Evolutionary conservation across 441 rosid species (phyloP).

Genomic region (Monsonia emarginata): DNA sequence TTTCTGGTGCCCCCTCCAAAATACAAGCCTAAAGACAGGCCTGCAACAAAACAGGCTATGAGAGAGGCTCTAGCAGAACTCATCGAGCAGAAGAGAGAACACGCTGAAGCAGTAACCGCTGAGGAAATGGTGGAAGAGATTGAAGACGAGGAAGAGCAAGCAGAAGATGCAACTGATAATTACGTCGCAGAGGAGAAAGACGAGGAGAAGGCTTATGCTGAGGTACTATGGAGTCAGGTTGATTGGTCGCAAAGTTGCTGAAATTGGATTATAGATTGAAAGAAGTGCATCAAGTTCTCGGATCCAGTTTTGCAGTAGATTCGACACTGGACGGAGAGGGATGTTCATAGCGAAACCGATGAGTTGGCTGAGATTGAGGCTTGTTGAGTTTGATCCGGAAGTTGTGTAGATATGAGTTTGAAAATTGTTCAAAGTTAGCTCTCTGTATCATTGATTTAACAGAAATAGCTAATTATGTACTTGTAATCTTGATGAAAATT

Average conservation of each 20-base stretch:
- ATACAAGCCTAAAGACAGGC: constrained; percentile 52
- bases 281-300: no score
- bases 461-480: no score
- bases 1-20: constrained; percentile 72
- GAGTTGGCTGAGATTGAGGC: no score
- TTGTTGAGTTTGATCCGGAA: no score
- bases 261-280: no score
- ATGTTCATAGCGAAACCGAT: no score
- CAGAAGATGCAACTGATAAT: constrained; percentile 26
- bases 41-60: constrained; percentile 74
- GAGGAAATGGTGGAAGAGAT: constrained; percentile 45
- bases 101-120: constrained; percentile 24
- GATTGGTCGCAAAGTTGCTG: constrained; percentile 43
- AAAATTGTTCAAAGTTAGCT: no score
- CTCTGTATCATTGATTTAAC: no score
- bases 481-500: no score
- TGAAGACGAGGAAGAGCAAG: constrained; percentile 50
- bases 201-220: constrained; percentile 68
- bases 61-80: constrained; percentile 46
- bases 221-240: constrained; percentile 59
- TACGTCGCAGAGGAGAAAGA: constrained; percentile 47
- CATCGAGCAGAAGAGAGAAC: constrained; percentile 25
- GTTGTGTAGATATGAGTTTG: no score
- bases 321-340: no score
- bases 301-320: no score